A percentile compares a stretch with the other conserved stretches of the same genome.
These are phyloP conservation scores for Pascua guehoae DNA, from an alignment of 1,284 basidiomycete species.

Conservation along the genomic window DNA sequence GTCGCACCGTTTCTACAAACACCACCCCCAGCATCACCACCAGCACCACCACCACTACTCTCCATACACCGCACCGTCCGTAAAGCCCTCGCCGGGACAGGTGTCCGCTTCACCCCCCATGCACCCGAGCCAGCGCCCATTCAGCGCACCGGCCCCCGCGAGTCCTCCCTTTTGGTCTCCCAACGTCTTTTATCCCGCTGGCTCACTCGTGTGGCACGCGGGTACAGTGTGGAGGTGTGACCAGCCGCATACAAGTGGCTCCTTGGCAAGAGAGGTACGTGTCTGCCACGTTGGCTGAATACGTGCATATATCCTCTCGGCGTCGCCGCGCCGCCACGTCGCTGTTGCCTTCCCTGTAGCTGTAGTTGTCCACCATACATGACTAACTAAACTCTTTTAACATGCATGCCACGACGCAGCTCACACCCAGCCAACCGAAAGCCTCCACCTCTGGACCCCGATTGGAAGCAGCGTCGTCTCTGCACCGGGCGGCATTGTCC, in stretches of 20 bases:
- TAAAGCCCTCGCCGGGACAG: background rate
- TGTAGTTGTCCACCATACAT: too few relatives aligned
- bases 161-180: conserved; percentile 20
- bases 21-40: too few relatives aligned
- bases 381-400: background rate
- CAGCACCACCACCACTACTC: too few relatives aligned
- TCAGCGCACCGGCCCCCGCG: background rate
- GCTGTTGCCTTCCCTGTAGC: too few relatives aligned
- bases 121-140: conserved; percentile 1
- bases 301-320: background rate
- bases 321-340: too few relatives aligned
- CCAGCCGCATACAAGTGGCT: conserved; percentile 27
- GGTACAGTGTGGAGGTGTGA: conserved; percentile 41
- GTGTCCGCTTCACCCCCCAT: background rate
- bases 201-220: conserved; percentile 32
- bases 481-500: background rate
- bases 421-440: conserved; percentile 27
- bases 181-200: conserved; percentile 25
- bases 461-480: conserved; percentile 13
- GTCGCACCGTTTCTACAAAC: too few relatives aligned
- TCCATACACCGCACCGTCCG: too few relatives aligned
- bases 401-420: too few relatives aligned
- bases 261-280: conserved; percentile 11
- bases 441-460: conserved; percentile 39
- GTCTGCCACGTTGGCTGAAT: background rate